Conservation (phyloP, 2,329 filamentous ascomycete species). For the Fusarium subtropicale region DNA sequence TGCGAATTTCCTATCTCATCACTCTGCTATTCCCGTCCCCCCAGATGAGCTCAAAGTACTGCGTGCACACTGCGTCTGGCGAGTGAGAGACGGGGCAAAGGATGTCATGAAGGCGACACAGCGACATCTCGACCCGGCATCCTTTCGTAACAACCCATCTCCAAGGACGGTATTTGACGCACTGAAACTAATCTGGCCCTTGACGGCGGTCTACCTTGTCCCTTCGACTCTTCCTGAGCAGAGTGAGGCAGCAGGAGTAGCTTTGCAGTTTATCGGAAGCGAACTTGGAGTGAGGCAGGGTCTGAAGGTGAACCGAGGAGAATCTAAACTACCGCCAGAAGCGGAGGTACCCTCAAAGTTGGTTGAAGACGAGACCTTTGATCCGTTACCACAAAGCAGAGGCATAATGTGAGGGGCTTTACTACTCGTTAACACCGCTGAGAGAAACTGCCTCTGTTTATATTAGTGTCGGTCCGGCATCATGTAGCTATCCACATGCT, state of each 20-base stretch:
- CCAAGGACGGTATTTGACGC: slow-evolving; percentile 53
- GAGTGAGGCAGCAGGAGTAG: slow-evolving; percentile 43
- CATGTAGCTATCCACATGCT: background rate
- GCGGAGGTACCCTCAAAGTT: slow-evolving; percentile 43
- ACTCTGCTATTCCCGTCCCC: slow-evolving; percentile 41
- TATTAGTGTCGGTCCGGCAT: background rate
- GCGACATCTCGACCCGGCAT: slow-evolving; percentile 42
- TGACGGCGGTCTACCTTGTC: slow-evolving; percentile 50
- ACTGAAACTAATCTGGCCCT: slow-evolving; percentile 55
- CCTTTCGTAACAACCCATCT: slow-evolving; percentile 43
- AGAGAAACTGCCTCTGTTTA: background rate
- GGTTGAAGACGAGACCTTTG: slow-evolving; percentile 31
- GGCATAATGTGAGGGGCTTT: slow-evolving; percentile 26
- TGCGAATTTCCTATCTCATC: slow-evolving; percentile 53
- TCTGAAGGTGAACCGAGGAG: slow-evolving; percentile 42
- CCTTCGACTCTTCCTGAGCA: slow-evolving; percentile 48
- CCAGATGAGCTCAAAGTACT: slow-evolving; percentile 44
- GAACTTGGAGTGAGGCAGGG: slow-evolving; percentile 55
- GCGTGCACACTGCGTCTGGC: slow-evolving; percentile 46
- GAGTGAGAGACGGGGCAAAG: slow-evolving; percentile 46
- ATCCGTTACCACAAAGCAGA: slow-evolving; percentile 28
- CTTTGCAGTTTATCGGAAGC: slow-evolving; percentile 51
- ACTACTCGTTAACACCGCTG: background rate
- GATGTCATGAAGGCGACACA: slow-evolving; percentile 48
- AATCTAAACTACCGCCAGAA: slow-evolving; percentile 44